Conservation (phyloP, 257 asterid species). For the Nicotiana benthamiana region DNA sequence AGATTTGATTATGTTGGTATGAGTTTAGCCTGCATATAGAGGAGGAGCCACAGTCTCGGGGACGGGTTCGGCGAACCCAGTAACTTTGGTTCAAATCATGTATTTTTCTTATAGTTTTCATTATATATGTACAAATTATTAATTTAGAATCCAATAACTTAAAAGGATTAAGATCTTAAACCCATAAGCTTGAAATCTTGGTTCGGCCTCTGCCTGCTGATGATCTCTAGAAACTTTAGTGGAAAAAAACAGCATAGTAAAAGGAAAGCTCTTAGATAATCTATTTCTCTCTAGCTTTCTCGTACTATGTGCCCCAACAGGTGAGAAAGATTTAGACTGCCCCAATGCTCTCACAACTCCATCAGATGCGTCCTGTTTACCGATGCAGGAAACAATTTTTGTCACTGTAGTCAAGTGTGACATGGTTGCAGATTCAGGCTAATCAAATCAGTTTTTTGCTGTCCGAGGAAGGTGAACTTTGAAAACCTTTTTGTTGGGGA, state of each 20-base stretch:
- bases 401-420: not conserved
- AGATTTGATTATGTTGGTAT: not conserved
- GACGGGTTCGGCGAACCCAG: no score
- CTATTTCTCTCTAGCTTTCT: not conserved
- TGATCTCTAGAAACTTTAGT: not conserved
- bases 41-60: no score
- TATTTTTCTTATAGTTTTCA: no score
- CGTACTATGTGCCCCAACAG: not conserved
- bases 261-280: not conserved
- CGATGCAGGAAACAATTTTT: not conserved
- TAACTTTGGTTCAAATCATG: no score
- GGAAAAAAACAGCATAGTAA: not conserved
- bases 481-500: not conserved
- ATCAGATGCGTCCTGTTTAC: conserved; percentile 4
- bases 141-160: no score
- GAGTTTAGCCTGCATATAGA: no score
- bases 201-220: no score
- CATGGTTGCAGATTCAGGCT: not conserved
- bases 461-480: not conserved
- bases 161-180: no score
- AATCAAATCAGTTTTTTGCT: not conserved
- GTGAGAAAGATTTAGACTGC: not conserved
- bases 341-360: not conserved
- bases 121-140: no score
- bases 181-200: no score